Base-by-base conservation (phyloP, 1,284 basidiomycete species). In the Thelephora terrestris region DNA sequence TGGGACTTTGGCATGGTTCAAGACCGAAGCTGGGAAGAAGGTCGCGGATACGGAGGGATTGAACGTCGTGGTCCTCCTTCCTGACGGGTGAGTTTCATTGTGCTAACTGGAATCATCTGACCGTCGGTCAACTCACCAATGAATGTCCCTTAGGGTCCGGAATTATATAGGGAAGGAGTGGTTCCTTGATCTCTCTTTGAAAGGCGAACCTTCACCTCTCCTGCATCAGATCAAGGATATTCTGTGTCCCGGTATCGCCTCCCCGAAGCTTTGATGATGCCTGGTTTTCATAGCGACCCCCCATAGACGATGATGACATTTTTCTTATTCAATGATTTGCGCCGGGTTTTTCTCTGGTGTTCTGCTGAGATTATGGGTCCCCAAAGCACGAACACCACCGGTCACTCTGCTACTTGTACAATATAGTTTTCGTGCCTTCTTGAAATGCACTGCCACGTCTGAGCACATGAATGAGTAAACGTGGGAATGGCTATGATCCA, bases 141-240 rank as follows among this genome's bases (percentile, higher is more conserved):
- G n/a, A 17, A 46, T 14, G n/a, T 24, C 39, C 29, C 56, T 14
- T 21, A 90, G 90, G 3, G 82, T 97, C 50, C 78, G 94, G 52
- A 98, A 98, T 65, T 98, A 98, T 66, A 95, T 98, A 79, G 90
- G 87, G 68, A 96, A 95, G 63, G 74, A 80, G 9, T 91, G 87
- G 87, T 90, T 90, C 67, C 65, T 86, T 53, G 68, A 82, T 51
- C 76, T 82, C 56, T 76, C 81, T 4, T 64, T 85, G 52, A 64
- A 73, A 44, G 64, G 70, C 0, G 73, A 78, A 51, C 72, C 75
- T 1, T 73, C 80, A 1, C 68, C 73, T 4, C 67, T 81, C 12
- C 70, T 73, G 5, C 60, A 64, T 1, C 63, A 64, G 29, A 83
- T 85, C 55, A 61, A 74, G 0, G 60, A 67, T 35, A 66, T 79